A percentile compares a stretch with the other conserved stretches of the same genome.
Evolutionary conservation across 805 yeast species (phyloP).

Genomic region (Zygotorulaspora sp.): DNA sequence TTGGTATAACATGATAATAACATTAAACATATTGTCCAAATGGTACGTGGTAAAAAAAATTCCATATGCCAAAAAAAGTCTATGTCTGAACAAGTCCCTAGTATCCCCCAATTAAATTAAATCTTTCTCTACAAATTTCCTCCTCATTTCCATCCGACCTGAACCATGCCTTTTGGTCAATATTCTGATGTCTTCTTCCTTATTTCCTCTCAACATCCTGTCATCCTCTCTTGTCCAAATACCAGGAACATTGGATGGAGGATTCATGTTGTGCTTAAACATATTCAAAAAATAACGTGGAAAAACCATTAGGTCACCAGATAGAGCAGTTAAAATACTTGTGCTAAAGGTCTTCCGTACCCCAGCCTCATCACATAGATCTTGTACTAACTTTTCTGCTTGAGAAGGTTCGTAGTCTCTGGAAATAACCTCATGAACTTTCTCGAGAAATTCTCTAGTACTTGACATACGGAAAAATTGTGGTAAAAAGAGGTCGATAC

Average conservation of each 20-base stretch:
- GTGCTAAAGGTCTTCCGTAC: constrained; percentile 42
- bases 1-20: not conserved
- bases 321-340: constrained; percentile 39
- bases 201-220: constrained; percentile 33
- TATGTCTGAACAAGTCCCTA: not conserved
- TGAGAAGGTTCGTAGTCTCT: constrained; percentile 41
- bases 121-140: constrained; percentile 37
- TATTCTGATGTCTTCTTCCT: constrained; percentile 34
- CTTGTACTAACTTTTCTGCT: constrained; percentile 41
- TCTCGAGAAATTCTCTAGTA: constrained; percentile 33
- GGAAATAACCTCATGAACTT: constrained; percentile 38
- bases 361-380: constrained; percentile 41
- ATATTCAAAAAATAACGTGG: constrained; percentile 41
- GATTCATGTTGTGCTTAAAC: constrained; percentile 40
- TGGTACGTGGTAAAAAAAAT: too few relatives aligned
- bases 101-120: constrained; percentile 20
- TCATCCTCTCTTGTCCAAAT: constrained; percentile 46
- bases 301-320: constrained; percentile 43
- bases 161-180: constrained; percentile 39
- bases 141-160: constrained; percentile 42
- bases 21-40: too few relatives aligned
- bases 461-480: constrained; percentile 30
- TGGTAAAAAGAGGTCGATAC: constrained; percentile 32
- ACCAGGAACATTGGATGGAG: constrained; percentile 42
- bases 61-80: not conserved